Evolutionary conservation across 306 rosid species (phyloP), one percentile per base, ranked within the genome.

Genomic region (Malus orientalis): DNA sequence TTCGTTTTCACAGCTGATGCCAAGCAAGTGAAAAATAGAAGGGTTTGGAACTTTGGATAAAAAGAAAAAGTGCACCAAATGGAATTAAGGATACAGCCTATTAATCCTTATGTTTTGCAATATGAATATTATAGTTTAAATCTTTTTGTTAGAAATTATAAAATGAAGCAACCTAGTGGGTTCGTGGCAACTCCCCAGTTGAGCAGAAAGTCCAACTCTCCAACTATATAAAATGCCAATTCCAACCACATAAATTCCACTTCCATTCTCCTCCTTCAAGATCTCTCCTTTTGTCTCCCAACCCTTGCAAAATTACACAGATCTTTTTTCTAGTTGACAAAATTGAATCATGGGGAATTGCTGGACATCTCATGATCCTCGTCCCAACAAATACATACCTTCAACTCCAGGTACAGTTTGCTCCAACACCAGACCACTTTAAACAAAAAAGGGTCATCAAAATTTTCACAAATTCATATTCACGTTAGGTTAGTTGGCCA

Each of bases 281-380:
- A 1, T 49, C 16, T 49, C 55, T 51, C 55, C 55, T 16, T 15
- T 49, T 51, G 55, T 51, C 55, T 51, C 16, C 19, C 55, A 20
- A 51, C 55, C 55, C 16, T 16, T 51, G 55, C 55, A 51, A 2
- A 51, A 13, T 51, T 49, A 15, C 55, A 15, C 8, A 18, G 4
- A 15, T 5, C 20, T 14, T 16, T 15, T 16, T 15, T 49, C 33
- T 20, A 10, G 29, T 3, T 74, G 19, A 25, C 22, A 67, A 22
- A 70, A 42, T 3, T 44, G 55, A 60, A 22, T 30, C 16, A 91
- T 91, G 93, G 97, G 93, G 80, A 84, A 81, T 73, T 89, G 97
- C 82, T 83, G 74, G 58, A 76, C 87, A 79, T 84, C 82, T 82
- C 79, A 67, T 51, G 74, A 70, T 73, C 51, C 62, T 57, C 69